Conservation (phyloP, 2,329 filamentous ascomycete species). For the Akanthomyces muscarius region DNA sequence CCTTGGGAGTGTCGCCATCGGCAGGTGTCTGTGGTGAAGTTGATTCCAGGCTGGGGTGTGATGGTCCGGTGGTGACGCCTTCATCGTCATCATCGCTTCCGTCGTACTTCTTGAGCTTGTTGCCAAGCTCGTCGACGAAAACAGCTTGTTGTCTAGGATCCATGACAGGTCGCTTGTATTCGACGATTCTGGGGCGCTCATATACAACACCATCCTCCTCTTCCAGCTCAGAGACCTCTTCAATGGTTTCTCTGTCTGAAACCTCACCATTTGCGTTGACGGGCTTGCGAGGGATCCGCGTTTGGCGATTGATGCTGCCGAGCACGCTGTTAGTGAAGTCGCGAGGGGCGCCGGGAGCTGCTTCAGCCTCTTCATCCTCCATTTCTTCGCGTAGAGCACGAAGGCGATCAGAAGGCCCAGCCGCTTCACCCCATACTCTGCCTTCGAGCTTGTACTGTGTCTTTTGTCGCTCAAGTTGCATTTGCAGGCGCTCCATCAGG, state of each 20-base stretch:
- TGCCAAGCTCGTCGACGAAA: conserved; percentile 65
- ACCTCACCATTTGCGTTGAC: conserved; percentile 44
- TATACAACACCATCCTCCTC: conserved; percentile 59
- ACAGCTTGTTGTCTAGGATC: conserved; percentile 63
- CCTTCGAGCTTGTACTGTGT: conserved; percentile 97
- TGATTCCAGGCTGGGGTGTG: conserved; percentile 70
- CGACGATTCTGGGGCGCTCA: conserved; percentile 74
- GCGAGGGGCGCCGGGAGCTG: conserved; percentile 47
- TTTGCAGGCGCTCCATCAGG: conserved; percentile 90
- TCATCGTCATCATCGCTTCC: conserved; percentile 69
- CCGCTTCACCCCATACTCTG: conserved; percentile 76
- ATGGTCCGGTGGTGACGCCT: conserved; percentile 68
- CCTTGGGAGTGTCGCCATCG: conserved; percentile 57
- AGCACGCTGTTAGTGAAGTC: conserved; percentile 71
- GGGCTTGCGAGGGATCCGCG: conserved; percentile 53
- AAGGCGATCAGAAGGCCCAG: conserved; percentile 85
- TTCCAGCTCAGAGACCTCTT: conserved; percentile 50
- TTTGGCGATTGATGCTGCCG: conserved; percentile 63
- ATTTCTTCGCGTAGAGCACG: conserved; percentile 92
- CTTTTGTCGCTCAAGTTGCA: conserved; percentile 93
- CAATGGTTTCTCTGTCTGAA: conserved; percentile 36
- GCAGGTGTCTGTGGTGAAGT: conserved; percentile 63
- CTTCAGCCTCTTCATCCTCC: conserved; percentile 63
- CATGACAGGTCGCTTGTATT: conserved; percentile 68
- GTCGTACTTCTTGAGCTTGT: conserved; percentile 70